A percentile compares a stretch with the other conserved stretches of the same genome.
These are phyloP conservation scores for Aspergillus fijiensis DNA, from an alignment of 2,329 filamentous ascomycete species.

Conservation along the genomic window DNA sequence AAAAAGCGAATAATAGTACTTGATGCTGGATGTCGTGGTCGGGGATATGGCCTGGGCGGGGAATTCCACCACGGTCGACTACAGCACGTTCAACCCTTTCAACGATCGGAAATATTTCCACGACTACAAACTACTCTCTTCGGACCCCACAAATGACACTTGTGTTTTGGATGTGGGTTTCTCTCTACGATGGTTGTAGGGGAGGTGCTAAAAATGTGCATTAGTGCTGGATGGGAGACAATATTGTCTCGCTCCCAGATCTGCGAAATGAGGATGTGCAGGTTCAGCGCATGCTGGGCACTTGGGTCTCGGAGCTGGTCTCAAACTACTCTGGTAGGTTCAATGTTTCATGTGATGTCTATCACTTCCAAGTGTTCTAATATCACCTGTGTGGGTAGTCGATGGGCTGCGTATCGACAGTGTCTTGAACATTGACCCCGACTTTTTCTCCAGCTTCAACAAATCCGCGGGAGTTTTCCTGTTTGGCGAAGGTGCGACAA, in stretches of 20 bases:
- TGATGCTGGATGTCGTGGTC: slow-evolving; percentile 62
- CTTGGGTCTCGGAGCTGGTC: slow-evolving; percentile 60
- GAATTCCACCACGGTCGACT: slow-evolving; percentile 47
- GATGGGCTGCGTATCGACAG: slow-evolving; percentile 55
- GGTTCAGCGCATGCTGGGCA: slow-evolving; percentile 52
- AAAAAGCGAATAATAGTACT: slow-evolving; percentile 30
- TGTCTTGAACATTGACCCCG: slow-evolving; percentile 47
- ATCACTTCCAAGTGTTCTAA: no score
- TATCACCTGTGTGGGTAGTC: slow-evolving; percentile 21
- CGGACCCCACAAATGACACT: slow-evolving; percentile 53
- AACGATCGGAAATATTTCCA: slow-evolving; percentile 60
- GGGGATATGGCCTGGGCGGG: slow-evolving; percentile 55
- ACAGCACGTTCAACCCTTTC: slow-evolving; percentile 53
- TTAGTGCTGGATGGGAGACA: slow-evolving; percentile 55
- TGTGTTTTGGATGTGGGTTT: slow-evolving; percentile 27
- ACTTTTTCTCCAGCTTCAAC: slow-evolving; percentile 45
- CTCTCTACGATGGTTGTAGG: no score
- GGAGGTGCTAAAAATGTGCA: not conserved
- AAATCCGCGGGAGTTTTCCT: slow-evolving; percentile 45
- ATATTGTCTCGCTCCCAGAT: slow-evolving; percentile 58
- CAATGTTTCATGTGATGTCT: no score
- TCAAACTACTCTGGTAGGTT: slow-evolving; percentile 59
- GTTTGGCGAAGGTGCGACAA: slow-evolving; percentile 48
- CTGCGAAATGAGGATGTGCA: slow-evolving; percentile 54
- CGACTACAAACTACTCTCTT: slow-evolving; percentile 50